These are phyloP conservation scores for Cymbopogon citratus DNA, from an alignment of 176 grass and related monocot species.

Conservation along the genomic window DNA sequence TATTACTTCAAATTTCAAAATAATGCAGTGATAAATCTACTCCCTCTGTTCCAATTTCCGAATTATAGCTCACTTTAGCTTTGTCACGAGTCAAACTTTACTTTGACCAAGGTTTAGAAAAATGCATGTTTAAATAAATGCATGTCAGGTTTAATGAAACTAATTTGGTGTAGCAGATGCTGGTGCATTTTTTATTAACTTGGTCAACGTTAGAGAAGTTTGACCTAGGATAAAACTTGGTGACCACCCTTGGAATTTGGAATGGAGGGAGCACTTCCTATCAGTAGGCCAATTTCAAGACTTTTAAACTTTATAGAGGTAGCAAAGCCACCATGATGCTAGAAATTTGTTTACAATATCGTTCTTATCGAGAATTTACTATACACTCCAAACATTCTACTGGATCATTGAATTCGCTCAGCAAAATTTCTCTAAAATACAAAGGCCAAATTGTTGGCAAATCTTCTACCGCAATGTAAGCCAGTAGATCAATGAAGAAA, in stretches of 20 bases:
- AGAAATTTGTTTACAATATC: too few relatives aligned
- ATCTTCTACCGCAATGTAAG: too few relatives aligned
- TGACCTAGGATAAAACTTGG: background rate
- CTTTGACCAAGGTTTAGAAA: background rate
- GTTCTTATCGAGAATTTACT: too few relatives aligned
- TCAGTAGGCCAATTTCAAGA: too few relatives aligned
- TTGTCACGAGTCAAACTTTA: background rate
- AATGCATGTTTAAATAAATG: background rate
- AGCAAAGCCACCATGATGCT: too few relatives aligned
- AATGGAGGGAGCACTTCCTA: too few relatives aligned
- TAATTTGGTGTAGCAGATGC: background rate
- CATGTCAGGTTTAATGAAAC: background rate
- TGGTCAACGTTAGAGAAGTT: background rate
- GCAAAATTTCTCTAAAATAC: too few relatives aligned
- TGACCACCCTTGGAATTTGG: background rate
- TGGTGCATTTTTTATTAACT: background rate
- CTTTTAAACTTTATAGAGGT: too few relatives aligned
- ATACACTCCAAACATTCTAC: too few relatives aligned
- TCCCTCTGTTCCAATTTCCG: background rate
- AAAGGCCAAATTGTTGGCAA: too few relatives aligned
- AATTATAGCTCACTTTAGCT: background rate
- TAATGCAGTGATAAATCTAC: background rate
- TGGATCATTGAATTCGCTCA: too few relatives aligned
- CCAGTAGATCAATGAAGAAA: too few relatives aligned
- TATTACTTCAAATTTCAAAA: conserved; percentile 14